Evolutionary conservation across 2,329 filamentous ascomycete genomes (phyloP).

Genomic region (Colletotrichum spinosum): DNA sequence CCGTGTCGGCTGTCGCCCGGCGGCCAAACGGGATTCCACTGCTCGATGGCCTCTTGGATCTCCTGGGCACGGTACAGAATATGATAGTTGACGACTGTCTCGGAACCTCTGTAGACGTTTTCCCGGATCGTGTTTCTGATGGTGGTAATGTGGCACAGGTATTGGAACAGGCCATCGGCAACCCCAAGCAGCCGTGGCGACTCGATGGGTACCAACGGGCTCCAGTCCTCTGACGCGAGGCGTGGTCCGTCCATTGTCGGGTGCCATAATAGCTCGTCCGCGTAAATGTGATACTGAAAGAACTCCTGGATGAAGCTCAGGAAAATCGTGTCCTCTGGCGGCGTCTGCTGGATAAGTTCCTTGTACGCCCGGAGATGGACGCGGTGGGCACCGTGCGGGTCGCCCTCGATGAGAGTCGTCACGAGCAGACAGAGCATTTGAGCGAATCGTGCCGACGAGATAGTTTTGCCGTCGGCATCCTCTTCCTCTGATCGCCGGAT

Average conservation of each 20-base stretch:
- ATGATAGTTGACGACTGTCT: constrained; percentile 79
- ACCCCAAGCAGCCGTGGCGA: constrained; percentile 78
- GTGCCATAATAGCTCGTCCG: constrained; percentile 70
- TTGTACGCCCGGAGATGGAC: constrained; percentile 83
- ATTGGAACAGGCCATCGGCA: constrained; percentile 82
- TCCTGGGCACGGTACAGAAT: constrained; percentile 78
- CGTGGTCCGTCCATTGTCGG: constrained; percentile 51
- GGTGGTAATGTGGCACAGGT: constrained; percentile 82
- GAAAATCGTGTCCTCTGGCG: constrained; percentile 75
- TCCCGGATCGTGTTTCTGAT: constrained; percentile 80
- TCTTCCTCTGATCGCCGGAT: constrained; percentile 56
- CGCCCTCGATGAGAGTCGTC: constrained; percentile 68
- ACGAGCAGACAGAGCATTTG: constrained; percentile 73
- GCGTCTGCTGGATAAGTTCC: constrained; percentile 72
- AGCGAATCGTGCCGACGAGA: constrained; percentile 67
- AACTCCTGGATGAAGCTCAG: constrained; percentile 76
- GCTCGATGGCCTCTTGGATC: constrained; percentile 79
- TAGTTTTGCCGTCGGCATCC: constrained; percentile 57
- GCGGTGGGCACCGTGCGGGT: constrained; percentile 76
- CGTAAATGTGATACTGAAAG: constrained; percentile 84
- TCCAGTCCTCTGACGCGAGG: constrained; percentile 58
- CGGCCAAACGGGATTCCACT: constrained; percentile 77
- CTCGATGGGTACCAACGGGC: constrained; percentile 54
- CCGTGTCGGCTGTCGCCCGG: constrained; percentile 66
- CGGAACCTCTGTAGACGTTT: constrained; percentile 70